Conservation (phyloP, 148 eudicot species). For the Rhododendron simsii region DNA sequence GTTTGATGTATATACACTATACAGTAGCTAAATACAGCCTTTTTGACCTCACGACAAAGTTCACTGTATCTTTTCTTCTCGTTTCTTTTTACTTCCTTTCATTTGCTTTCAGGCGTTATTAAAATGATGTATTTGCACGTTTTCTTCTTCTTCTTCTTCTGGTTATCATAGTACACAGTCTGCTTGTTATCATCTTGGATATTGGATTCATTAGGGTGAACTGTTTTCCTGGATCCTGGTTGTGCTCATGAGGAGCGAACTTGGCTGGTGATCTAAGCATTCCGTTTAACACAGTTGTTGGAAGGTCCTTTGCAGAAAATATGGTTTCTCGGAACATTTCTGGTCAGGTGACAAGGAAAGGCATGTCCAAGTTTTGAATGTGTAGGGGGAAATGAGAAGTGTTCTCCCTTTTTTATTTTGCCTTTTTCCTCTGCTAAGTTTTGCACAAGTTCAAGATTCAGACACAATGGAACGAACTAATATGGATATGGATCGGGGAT, state of each 20-base stretch:
- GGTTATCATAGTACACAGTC: not conserved
- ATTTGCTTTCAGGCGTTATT: not conserved
- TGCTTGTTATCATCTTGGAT: not conserved
- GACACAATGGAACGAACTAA: too few relatives aligned
- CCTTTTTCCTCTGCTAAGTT: too few relatives aligned
- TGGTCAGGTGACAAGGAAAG: not conserved
- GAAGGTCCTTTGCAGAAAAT: not conserved
- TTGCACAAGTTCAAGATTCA: too few relatives aligned
- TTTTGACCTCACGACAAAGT: slow-evolving; percentile 8
- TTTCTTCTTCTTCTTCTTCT: not conserved
- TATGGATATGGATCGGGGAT: too few relatives aligned
- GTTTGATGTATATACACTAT: slow-evolving; percentile 7
- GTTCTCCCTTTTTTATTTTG: not conserved
- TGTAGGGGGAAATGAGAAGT: not conserved
- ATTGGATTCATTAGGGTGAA: not conserved
- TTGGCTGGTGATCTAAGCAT: not conserved
- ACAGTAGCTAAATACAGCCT: not conserved
- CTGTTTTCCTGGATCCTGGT: not conserved
- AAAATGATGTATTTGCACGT: not conserved
- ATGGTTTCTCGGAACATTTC: not conserved
- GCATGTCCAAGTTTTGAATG: not conserved
- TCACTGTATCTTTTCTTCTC: not conserved
- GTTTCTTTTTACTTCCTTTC: not conserved
- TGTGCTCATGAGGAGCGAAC: not conserved
- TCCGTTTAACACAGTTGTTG: not conserved